Evolutionary conservation across 2,329 filamentous ascomycete genomes (phyloP), one percentile per base, ranked within the genome.

Genomic region (Daldinia sp.): DNA sequence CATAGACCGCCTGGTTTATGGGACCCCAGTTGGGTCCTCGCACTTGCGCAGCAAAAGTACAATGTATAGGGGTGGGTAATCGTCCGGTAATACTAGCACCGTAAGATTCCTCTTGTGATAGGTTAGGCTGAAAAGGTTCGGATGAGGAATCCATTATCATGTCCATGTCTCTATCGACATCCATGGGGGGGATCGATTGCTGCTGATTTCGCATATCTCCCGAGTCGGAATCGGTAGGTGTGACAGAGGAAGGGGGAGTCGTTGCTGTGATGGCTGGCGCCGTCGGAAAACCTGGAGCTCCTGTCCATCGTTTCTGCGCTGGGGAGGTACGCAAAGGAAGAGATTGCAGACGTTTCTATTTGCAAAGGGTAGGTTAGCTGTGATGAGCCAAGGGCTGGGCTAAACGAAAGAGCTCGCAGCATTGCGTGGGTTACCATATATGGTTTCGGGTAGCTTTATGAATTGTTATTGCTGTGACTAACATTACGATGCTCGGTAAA

Each of bases 41-140:
- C 21, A 85, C 77, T 70, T 87, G 84, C 2, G 81, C 80, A 1
- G 83, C 82, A 70, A 87, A 87, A 51, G 76, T 84, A 62, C 83
- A 82, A 66, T 87, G 82, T n/a, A 87, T 86, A 1, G 85, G 85
- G 1, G 85, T 87, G 2, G 85, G 85, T 74, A 87, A 82, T 48
- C 85, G 83, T 59, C 80, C 79, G 17, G 77, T 77, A 45, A 77
- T 69, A 58, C 71, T 77, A n/a, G 74, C 57, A 7, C 70, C 72
- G 27, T 71, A 48, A 7, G 67, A 67, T 30, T 78, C 75, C 3
- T 72, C 73, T 23, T 78, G 77, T 13, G 71, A 70, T 3, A 72
- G 61, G 3, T 70, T 74, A 0, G 77, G 72, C 1, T 72, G 70
- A n/a, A 76, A 63, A 48, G 73, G 64, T 8, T 70, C 63, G 23